Base-by-base conservation (phyloP, 805 yeast species). In the Candida tallmaniae region DNA sequence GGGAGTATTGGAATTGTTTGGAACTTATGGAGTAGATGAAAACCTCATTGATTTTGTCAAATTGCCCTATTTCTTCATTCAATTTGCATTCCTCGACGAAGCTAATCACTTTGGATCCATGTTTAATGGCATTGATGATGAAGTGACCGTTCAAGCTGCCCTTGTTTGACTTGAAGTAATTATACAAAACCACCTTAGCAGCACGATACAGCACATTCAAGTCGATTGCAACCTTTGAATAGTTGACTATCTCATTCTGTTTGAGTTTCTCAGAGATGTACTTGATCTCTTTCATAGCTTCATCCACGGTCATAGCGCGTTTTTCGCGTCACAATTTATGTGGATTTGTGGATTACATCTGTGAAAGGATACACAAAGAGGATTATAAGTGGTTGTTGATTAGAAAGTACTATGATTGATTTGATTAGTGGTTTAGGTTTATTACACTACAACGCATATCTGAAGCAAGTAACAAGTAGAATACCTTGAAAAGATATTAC, bases 181-280 rank as follows among this genome's bases (percentile, higher is more conserved):
- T 50, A 40, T 54, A 54, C 18, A 74, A 56, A 5, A 62, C 35
- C 16, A 35, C 42, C 44, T 72, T 74, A 11, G 78, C 63, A 22
- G 56, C 57, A 15, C 47, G 30, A 2, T 56, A 60, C 30, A 66
- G 62, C 7, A 72, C 49, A n/a, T 51, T 50, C 33, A 69, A 45
- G 6, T 54, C 56, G 29, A 75, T 53, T 4, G 76, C 55, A 6
- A 71, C 53, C 6, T 62, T 49, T 31, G 63, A 64, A 42, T 68
- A 74, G 1, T 73, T 69, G 27, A 68, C 64, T 16, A 52, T 50
- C 21, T 40, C 41, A 14, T 46, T 42, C 3, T 50, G 35, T 33
- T 48, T 44, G 12, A 60, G 31, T 29, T 46, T 49, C n/a, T 40
- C 31, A 7, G 68, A 48, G 21, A 65, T 35, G 38, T 50, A 56